A percentile compares a stretch with the other conserved stretches of the same genome.
Conservation (phyloP, 2,329 filamentous ascomycete species). For the Karstenula rhodostoma region DNA sequence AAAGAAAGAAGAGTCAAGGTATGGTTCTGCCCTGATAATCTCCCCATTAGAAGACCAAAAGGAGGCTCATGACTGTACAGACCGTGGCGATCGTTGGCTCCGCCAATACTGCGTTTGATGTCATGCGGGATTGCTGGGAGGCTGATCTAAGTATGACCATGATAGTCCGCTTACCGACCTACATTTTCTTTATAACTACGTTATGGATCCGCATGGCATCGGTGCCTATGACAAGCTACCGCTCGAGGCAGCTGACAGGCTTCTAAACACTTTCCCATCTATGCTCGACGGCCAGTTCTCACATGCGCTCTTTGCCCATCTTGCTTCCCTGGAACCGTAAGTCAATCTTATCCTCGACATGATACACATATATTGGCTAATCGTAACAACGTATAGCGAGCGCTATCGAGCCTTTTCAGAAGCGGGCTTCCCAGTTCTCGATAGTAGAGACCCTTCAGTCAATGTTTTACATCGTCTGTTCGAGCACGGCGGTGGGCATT, state of each 20-base stretch:
- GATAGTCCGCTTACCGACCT: constrained; percentile 48
- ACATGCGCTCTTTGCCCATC: constrained; percentile 11
- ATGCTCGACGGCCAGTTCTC: constrained; percentile 10
- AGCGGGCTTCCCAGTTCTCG: constrained; percentile 50
- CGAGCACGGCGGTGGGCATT: constrained; percentile 52
- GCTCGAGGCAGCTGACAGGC: constrained; percentile 30
- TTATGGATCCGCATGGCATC: constrained; percentile 32
- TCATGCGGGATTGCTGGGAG: constrained; percentile 44
- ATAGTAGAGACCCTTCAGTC: constrained; percentile 36
- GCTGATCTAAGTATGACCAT: constrained; percentile 44
- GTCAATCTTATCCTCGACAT: not conserved
- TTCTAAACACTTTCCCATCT: constrained; percentile 4
- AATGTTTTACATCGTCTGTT: constrained; percentile 37
- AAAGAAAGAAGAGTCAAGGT: constrained; percentile 30
- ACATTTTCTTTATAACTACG: constrained; percentile 43
- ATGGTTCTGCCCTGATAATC: not conserved
- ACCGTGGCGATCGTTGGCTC: constrained; percentile 46
- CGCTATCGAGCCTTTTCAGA: constrained; percentile 45
- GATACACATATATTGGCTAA: no score
- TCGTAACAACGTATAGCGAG: constrained; percentile 18
- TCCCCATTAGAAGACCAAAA: not conserved
- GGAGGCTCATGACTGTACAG: constrained; percentile 12
- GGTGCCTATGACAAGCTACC: constrained; percentile 24
- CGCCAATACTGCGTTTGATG: constrained; percentile 56
- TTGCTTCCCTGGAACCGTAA: constrained; percentile 12